phyloP scores from a whole-genome alignment of 129 eudicot species.

The Kitagawia praeruptora region DNA sequence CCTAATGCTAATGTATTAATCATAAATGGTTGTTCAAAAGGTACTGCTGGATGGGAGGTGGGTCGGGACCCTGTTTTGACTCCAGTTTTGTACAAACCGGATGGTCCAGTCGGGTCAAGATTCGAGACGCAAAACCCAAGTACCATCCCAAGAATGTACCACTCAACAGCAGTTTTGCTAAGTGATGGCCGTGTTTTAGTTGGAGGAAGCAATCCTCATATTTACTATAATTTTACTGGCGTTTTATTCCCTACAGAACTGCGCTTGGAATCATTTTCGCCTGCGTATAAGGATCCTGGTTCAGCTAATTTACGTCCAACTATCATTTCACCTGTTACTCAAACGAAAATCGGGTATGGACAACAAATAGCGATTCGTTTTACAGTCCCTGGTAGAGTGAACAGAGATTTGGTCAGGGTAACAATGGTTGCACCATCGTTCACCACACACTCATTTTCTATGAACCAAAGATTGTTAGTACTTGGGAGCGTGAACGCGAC shows the following conservation, averaged over 20 bases:
- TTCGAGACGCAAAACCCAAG: constrained; percentile 42
- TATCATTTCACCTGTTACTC: constrained; percentile 26
- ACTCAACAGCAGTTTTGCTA: constrained; percentile 49
- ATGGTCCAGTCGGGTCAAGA: constrained; percentile 18
- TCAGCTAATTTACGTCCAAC: constrained; percentile 32
- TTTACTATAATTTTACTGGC: constrained; percentile 37
- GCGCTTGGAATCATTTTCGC: constrained; percentile 66
- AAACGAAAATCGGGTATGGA: constrained; percentile 22
- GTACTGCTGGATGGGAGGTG: constrained; percentile 57
- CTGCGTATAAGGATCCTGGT: constrained; percentile 34
- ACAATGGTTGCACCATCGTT: constrained; percentile 74
- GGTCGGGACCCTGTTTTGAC: constrained; percentile 52
- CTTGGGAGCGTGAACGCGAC: constrained; percentile 18
- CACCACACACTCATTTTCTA: constrained; percentile 66
- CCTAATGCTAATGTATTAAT: constrained; percentile 52
- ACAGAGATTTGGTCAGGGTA: constrained; percentile 21
- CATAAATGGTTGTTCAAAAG: constrained; percentile 46
- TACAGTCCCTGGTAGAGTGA: constrained; percentile 14
- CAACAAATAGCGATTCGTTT: constrained; percentile 25
- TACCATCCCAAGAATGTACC: constrained; percentile 54
- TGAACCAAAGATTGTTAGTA: constrained; percentile 64
- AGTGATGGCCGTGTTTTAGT: constrained; percentile 60
- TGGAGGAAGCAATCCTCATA: constrained; percentile 66
- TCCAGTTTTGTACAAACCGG: constrained; percentile 50
- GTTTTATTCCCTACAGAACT: constrained; percentile 63